A percentile compares a stretch with the other conserved stretches of the same genome.
phyloP scores from a whole-genome alignment of 2,329 filamentous ascomycete genomes.

The Peltaster fructicola region DNA sequence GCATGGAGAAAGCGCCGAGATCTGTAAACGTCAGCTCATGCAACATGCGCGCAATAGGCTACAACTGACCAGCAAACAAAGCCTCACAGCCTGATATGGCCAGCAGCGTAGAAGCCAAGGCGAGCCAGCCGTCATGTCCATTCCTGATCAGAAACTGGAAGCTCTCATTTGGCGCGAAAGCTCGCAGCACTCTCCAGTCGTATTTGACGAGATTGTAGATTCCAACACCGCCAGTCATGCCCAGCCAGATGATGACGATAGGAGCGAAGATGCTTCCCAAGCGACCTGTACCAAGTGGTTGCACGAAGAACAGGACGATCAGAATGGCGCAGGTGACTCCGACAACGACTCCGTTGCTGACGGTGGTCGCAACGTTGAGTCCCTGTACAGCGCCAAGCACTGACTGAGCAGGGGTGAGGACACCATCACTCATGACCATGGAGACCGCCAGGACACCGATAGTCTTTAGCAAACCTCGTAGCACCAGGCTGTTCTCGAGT shows the following conservation, averaged over 20 bases:
- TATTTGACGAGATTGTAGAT: constrained; percentile 38
- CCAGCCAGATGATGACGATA: constrained; percentile 49
- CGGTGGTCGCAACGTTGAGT: constrained; percentile 38
- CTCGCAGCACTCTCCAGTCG: constrained; percentile 33
- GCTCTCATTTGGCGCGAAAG: constrained; percentile 39
- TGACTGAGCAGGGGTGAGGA: constrained; percentile 52
- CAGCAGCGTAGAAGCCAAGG: constrained; percentile 49
- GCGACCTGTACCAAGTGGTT: constrained; percentile 46
- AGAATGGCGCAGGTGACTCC: constrained; percentile 48
- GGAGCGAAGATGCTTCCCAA: constrained; percentile 46
- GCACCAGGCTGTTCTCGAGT: constrained; percentile 38
- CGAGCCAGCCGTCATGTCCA: constrained; percentile 42
- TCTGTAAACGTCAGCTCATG: too few relatives aligned
- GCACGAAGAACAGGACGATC: constrained; percentile 43
- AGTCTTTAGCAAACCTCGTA: constrained; percentile 38
- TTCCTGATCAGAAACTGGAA: constrained; percentile 44
- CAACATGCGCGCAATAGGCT: too few relatives aligned
- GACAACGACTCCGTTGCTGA: constrained; percentile 40
- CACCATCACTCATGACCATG: constrained; percentile 49
- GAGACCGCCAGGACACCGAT: constrained; percentile 49
- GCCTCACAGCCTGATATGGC: constrained; percentile 67
- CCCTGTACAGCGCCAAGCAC: constrained; percentile 50
- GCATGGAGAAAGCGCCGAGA: constrained; percentile 47
- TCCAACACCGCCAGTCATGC: constrained; percentile 44
- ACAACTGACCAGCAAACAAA: constrained; percentile 57